Percentiles rank a stretch among this genome's conserved stretches.
These are phyloP conservation scores for Sambucus nigra DNA, from an alignment of 129 eudicot genomes.

Conservation along the genomic window DNA sequence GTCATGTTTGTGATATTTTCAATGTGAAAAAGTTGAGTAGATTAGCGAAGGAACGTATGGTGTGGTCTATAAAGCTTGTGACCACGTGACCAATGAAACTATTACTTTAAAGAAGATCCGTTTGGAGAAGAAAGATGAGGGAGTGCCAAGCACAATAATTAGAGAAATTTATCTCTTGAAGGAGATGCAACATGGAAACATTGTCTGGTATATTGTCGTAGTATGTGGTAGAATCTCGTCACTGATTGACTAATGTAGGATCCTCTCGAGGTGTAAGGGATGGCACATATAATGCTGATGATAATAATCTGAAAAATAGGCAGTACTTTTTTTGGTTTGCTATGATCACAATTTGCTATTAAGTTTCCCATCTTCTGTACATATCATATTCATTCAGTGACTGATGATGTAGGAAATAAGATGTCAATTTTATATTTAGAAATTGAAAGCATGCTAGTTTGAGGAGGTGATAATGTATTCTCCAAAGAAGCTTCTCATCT, in stretches of 20 bases:
- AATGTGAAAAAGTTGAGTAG: constrained; percentile 94
- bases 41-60: constrained; percentile 97
- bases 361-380: too few species aligned
- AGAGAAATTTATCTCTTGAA: constrained; percentile 92
- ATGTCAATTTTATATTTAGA: too few species aligned
- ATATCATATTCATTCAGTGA: too few species aligned
- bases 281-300: background rate
- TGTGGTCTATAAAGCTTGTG: constrained; percentile 95
- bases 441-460: background rate
- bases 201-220: constrained; percentile 50
- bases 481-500: too few species aligned
- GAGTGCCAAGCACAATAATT: constrained; percentile 91
- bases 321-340: background rate
- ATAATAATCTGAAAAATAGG: background rate
- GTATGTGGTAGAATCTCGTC: background rate
- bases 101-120: constrained; percentile 91
- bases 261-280: background rate
- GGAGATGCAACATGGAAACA: constrained; percentile 95
- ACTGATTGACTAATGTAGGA: too few species aligned
- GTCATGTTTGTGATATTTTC: constrained; percentile 5
- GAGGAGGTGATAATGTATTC: background rate
- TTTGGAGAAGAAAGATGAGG: constrained; percentile 92
- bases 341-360: too few species aligned
- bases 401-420: too few species aligned
- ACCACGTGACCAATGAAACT: constrained; percentile 68